phyloP scores from a whole-genome alignment of 345 rosid species.

The Lenwebbia sp. region DNA sequence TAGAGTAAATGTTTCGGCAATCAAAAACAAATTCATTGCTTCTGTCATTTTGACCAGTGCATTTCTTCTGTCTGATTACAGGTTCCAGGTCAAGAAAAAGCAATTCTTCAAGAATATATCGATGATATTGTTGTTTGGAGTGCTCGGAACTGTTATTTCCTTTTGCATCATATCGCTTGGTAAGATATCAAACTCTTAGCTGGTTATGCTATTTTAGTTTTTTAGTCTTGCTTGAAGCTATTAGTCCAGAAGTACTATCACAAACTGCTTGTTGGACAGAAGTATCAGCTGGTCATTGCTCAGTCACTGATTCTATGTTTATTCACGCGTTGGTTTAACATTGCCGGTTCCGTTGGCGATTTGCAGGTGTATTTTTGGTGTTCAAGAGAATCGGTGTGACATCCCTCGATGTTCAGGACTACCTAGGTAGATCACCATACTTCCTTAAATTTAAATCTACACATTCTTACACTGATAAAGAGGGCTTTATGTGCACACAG shows the following conservation, averaged over 20 bases:
- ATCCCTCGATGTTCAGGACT: slow-evolving; percentile 26
- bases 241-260: background rate
- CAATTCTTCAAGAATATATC: slow-evolving; percentile 67
- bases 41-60: background rate
- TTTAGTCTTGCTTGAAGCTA: background rate
- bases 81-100: slow-evolving; percentile 81
- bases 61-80: slow-evolving; percentile 10
- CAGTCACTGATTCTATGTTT: background rate
- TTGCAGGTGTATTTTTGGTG: slow-evolving; percentile 30
- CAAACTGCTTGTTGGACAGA: background rate
- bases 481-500: slow-evolving; percentile 18
- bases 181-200: slow-evolving; percentile 10
- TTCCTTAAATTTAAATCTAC: background rate
- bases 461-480: background rate
- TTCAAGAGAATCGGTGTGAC: slow-evolving; percentile 34
- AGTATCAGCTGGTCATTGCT: background rate
- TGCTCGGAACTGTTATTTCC: slow-evolving; percentile 57
- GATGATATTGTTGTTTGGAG: slow-evolving; percentile 53
- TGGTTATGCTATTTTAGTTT: background rate
- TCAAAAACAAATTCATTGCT: background rate
- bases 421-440: slow-evolving; percentile 22
- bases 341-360: background rate
- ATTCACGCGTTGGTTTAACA: background rate
- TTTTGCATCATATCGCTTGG: slow-evolving; percentile 55
- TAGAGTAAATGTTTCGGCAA: background rate